These are phyloP conservation scores for Mariannaea sp. DNA, from an alignment of 2,329 filamentous ascomycete species.

Conservation along the genomic window DNA sequence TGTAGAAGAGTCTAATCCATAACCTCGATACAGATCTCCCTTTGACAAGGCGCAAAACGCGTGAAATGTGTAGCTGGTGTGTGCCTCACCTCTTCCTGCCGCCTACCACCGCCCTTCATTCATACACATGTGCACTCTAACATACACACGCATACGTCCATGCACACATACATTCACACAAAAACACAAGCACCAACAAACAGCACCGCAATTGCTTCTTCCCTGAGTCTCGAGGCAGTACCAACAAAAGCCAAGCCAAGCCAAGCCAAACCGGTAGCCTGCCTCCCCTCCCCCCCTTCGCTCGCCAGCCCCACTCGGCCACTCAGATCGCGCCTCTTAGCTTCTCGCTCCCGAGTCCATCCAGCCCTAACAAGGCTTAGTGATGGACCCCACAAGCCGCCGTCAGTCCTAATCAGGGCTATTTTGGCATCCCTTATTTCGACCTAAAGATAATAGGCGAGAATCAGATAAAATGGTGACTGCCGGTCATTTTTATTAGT, in stretches of 20 bases:
- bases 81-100: no score
- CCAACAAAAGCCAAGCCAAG: slow-evolving; percentile 28
- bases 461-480: neutral
- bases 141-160: no score
- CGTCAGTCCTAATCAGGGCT: slow-evolving; percentile 30
- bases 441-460: slow-evolving; percentile 5
- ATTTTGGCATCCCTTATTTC: slow-evolving; percentile 20
- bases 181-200: no score
- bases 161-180: no score
- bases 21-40: no score
- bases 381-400: slow-evolving; percentile 17
- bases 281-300: no score
- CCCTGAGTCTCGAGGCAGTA: neutral
- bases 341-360: neutral
- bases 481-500: neutral
- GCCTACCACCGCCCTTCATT: no score
- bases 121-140: no score
- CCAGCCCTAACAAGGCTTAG: slow-evolving; percentile 28
- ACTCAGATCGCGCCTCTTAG: slow-evolving; percentile 26
- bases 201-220: neutral
- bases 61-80: no score
- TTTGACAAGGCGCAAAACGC: no score
- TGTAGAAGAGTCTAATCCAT: no score
- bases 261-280: no score
- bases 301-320: slow-evolving; percentile 29